Base-by-base conservation (phyloP, 257 asterid species). In the Ilex asprella region DNA sequence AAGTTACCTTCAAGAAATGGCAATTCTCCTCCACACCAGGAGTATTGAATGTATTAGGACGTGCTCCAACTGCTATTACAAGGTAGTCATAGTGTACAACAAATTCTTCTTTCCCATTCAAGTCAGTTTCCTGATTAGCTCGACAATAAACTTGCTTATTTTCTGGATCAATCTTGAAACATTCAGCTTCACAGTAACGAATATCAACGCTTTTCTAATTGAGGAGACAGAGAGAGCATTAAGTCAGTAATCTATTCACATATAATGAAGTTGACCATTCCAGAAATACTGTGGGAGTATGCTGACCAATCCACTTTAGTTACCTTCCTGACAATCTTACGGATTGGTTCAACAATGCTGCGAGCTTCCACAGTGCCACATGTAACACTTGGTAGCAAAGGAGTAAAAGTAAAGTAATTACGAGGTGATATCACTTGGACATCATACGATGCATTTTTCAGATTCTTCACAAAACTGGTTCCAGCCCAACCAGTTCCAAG, bases 401-500 rank as follows among this genome's bases (percentile, higher is more conserved):
- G 99, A 54, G 95, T 92, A 79, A 92, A 92, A 10, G 97, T 95
- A 43, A 89, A 92, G 78, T 89, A 89, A 78, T 92, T 92, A 61
- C 96, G 94, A 6, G 99, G 95, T 41, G 99, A 92, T 76, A 92
- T 89, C 68, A 92, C 97, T 73, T 89, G 93, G 60, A 92, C 86
- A 56, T 92, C 91, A 57, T 88, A 89, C 0, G 86, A 77, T 64
- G 99, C 63, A 65, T 79, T 80, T 67, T 86, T 92, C 60, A 89
- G 78, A 74, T 70, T 81, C 77, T 79, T 89, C 84, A 92, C 72
- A 73, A 89, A 92, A 74, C 95, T 89, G 30, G 89, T 83, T 72
- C 95, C 96, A 44, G 95, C 98, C 98, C 98, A 92, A 65, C 97
- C 98, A 78, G 98, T 86, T 79, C 99, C 99, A 58, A 92, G 95